Conservation (phyloP, 2,329 filamentous ascomycete genomes). For the Bisporella sp. region DNA sequence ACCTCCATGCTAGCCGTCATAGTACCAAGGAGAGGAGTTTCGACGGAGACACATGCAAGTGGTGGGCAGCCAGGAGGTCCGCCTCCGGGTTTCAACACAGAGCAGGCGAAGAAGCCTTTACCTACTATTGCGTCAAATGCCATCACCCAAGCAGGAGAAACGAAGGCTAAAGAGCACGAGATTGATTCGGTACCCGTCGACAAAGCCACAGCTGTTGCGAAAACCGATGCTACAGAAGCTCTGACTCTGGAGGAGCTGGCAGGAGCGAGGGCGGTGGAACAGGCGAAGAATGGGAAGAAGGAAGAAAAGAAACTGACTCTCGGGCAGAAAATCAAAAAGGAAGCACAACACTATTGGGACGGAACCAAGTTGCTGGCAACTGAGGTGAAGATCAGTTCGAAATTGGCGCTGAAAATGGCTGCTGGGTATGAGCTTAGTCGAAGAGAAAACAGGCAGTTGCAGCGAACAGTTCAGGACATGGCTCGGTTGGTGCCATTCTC, state of each 20-base stretch:
- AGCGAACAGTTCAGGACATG: slow-evolving; percentile 89
- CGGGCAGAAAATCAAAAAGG: slow-evolving; percentile 91
- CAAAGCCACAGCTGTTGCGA: slow-evolving; percentile 23
- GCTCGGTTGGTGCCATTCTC: slow-evolving; percentile 91
- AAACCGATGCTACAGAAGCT: slow-evolving; percentile 25
- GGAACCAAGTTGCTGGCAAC: slow-evolving; percentile 90
- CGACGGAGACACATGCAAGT: slow-evolving; percentile 52
- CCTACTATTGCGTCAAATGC: slow-evolving; percentile 27
- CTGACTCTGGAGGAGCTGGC: slow-evolving; percentile 51
- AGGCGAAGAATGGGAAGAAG: slow-evolving; percentile 60
- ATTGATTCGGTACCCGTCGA: slow-evolving; percentile 19
- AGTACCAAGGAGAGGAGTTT: slow-evolving; percentile 47
- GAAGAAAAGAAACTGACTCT: slow-evolving; percentile 82
- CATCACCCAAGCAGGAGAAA: slow-evolving; percentile 21
- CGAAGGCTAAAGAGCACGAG: slow-evolving; percentile 19
- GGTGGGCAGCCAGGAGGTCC: slow-evolving; percentile 42
- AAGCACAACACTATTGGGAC: slow-evolving; percentile 94
- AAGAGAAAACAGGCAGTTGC: slow-evolving; percentile 86
- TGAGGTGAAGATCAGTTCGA: slow-evolving; percentile 88
- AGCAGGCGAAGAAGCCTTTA: slow-evolving; percentile 61
- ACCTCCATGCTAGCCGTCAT: slow-evolving; percentile 47
- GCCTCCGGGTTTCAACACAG: slow-evolving; percentile 64
- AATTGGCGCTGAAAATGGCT: slow-evolving; percentile 92
- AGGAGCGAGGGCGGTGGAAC: slow-evolving; percentile 48
- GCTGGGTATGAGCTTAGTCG: slow-evolving; percentile 94